Conservation (phyloP, 108 stramenopile genomes). For the Nitzschia inconspicua region DNA sequence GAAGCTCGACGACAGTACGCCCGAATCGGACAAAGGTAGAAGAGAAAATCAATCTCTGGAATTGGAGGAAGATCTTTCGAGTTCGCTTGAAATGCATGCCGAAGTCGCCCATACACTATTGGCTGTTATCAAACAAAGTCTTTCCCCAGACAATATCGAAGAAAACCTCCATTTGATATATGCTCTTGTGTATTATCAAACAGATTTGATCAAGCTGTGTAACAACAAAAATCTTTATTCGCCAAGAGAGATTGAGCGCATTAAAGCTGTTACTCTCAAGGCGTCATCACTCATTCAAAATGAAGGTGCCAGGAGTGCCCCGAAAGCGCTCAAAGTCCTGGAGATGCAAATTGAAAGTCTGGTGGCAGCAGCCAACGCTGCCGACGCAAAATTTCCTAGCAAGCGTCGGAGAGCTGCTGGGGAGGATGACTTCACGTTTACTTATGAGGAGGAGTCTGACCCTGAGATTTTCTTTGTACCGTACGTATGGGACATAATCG, state of each 20-base stretch:
- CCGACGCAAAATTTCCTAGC: not conserved
- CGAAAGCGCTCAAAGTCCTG: constrained; percentile 49
- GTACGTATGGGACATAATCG: constrained; percentile 74
- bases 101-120: constrained; percentile 68
- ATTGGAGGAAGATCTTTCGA: constrained; percentile 51
- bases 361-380: constrained; percentile 9
- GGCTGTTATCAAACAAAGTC: constrained; percentile 53
- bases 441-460: constrained; percentile 81
- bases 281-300: constrained; percentile 49
- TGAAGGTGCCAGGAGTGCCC: constrained; percentile 47
- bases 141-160: constrained; percentile 57
- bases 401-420: not conserved
- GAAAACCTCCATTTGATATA: constrained; percentile 73
- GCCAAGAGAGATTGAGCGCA: constrained; percentile 30
- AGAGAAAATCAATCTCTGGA: constrained; percentile 23
- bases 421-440: constrained; percentile 62
- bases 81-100: constrained; percentile 60
- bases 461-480: constrained; percentile 82
- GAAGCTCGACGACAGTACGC: not conserved
- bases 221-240: constrained; percentile 28
- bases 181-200: constrained; percentile 68
- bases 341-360: constrained; percentile 33
- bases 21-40: not conserved
- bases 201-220: constrained; percentile 42
- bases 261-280: constrained; percentile 31